Percentiles rank a stretch among this genome's conserved stretches.
phyloP scores from a whole-genome alignment of 1,139 yeast genomes.

The Magnusiomyces magnusii region DNA sequence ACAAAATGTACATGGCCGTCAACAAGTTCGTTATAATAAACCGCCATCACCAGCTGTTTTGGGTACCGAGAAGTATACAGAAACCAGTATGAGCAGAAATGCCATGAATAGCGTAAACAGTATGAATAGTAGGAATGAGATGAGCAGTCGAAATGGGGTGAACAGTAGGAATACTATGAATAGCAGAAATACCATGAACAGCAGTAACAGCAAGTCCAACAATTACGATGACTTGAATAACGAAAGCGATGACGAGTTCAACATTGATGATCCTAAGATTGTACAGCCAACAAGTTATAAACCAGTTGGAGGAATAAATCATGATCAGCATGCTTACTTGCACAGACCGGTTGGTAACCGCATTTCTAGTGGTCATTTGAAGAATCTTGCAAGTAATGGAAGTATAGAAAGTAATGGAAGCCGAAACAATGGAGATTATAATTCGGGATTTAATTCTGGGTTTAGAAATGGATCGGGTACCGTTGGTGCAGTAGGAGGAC shows the following conservation, averaged over 20 bases:
- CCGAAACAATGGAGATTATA: too few species aligned
- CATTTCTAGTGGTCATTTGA: neutral
- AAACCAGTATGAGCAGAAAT: too few species aligned
- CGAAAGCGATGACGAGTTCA: neutral
- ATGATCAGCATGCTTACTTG: neutral
- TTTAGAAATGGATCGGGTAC: too few species aligned
- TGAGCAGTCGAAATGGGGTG: too few species aligned
- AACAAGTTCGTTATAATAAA: too few species aligned
- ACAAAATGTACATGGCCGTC: too few species aligned
- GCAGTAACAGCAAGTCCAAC: neutral
- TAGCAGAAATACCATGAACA: neutral
- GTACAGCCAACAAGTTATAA: neutral
- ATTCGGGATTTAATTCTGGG: neutral
- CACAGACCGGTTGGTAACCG: neutral
- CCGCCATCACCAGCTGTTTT: too few species aligned
- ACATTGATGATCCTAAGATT: neutral
- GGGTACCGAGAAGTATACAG: too few species aligned
- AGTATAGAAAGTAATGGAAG: neutral
- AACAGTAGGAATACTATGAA: too few species aligned
- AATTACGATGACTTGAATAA: neutral
- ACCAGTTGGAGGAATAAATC: neutral
- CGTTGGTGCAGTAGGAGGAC: too few species aligned
- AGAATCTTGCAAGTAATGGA: neutral
- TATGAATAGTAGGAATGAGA: too few species aligned
- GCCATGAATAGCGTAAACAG: too few species aligned